These are phyloP conservation scores for Ramularia endophylla DNA, from an alignment of 2,329 filamentous ascomycete genomes.

Conservation along the genomic window DNA sequence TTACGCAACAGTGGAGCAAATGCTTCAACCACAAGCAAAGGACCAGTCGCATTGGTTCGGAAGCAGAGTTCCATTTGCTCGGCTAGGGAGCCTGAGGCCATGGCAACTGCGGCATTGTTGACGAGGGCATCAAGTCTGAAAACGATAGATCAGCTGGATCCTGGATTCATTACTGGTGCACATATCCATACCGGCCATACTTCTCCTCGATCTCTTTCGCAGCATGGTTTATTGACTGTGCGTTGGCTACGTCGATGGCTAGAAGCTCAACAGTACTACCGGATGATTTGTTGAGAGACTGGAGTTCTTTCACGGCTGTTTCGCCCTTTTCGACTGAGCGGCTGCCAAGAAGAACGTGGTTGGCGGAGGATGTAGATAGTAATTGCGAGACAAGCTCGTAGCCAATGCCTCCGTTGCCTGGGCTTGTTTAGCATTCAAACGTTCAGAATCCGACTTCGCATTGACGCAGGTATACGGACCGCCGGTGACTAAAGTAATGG, in stretches of 20 bases:
- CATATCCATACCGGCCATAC: constrained; percentile 17
- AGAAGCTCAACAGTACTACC: constrained; percentile 20
- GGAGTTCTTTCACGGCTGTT: constrained; percentile 26
- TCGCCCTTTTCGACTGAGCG: constrained; percentile 36
- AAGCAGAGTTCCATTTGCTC: constrained; percentile 25
- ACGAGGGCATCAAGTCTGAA: constrained; percentile 31
- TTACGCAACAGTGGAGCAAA: constrained; percentile 27
- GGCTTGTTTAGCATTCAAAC: background rate
- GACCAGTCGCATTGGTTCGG: constrained; percentile 24
- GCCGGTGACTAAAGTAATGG: constrained; percentile 34
- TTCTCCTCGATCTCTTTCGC: constrained; percentile 17
- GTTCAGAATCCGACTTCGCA: background rate
- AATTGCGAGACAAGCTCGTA: constrained; percentile 38
- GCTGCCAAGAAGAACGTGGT: constrained; percentile 35
- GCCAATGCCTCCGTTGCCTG: constrained; percentile 43
- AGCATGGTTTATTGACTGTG: constrained; percentile 19
- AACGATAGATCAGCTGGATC: background rate
- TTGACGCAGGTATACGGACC: constrained; percentile 21
- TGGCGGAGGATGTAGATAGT: constrained; percentile 30
- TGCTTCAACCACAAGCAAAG: constrained; percentile 17
- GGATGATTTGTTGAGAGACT: constrained; percentile 11
- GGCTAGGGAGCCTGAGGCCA: constrained; percentile 18
- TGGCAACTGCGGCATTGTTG: constrained; percentile 34
- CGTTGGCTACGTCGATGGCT: constrained; percentile 22
- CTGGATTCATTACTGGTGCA: background rate